Evolutionary conservation across 1,284 basidiomycete genomes (phyloP).

Genomic region (Sutorius eximius): DNA sequence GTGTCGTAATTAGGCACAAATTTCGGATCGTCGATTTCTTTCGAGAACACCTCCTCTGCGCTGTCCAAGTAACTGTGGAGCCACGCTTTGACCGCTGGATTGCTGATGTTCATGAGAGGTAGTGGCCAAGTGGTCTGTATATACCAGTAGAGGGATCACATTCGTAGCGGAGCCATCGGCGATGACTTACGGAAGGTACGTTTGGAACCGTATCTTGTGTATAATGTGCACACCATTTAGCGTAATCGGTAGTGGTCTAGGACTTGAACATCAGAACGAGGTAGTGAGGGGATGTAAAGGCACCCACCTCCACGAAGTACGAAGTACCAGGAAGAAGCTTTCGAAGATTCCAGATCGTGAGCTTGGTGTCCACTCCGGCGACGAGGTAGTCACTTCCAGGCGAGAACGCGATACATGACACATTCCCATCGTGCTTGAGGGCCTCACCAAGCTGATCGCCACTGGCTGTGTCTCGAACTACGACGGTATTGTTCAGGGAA

Average conservation of each 20-base stretch:
- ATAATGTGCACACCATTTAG: conserved; percentile 6
- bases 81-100: conserved; percentile 17
- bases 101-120: conserved; percentile 19
- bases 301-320: neutral
- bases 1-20: conserved; percentile 2
- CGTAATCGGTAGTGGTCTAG: neutral
- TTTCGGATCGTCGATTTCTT: conserved; percentile 7
- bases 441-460: conserved; percentile 3
- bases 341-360: neutral
- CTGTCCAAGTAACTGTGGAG: conserved; percentile 17
- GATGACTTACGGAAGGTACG: conserved; percentile 1
- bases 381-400: conserved; percentile 7
- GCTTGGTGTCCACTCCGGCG: conserved; percentile 8
- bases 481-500: conserved; percentile 2
- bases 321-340: neutral
- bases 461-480: conserved; percentile 10
- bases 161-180: too few species aligned
- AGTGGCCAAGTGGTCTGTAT: conserved; percentile 12
- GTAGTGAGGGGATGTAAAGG: neutral
- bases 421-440: neutral
- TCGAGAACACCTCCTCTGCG: conserved; percentile 12
- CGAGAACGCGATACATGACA: conserved; percentile 18
- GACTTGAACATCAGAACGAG: neutral
- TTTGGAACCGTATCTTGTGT: conserved; percentile 7
- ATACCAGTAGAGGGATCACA: neutral